phyloP scores from a whole-genome alignment of 1,284 basidiomycete genomes.

The Trichosporon inkin region DNA sequence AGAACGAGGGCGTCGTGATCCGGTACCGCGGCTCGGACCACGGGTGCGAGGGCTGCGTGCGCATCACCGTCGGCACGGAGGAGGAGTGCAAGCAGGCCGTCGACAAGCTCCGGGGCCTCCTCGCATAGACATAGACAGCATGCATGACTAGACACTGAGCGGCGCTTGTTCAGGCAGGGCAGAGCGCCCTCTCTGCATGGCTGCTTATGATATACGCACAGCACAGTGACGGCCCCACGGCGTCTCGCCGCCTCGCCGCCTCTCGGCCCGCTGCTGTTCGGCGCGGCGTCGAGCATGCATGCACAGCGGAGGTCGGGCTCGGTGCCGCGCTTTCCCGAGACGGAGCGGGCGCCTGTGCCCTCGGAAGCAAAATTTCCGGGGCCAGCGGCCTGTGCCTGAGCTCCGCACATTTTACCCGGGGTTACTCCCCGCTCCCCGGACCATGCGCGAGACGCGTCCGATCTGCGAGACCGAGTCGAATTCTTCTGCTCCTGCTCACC shows the following conservation, averaged over 20 bases:
- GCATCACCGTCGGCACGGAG: constrained; percentile 84
- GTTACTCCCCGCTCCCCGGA: constrained; percentile 1
- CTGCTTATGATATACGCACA: no score
- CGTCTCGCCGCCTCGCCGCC: no score
- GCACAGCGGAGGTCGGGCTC: no score
- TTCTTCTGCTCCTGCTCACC: neutral
- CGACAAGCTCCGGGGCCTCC: constrained; percentile 39
- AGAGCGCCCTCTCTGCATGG: no score
- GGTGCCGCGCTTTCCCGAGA: no score
- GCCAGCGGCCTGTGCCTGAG: neutral
- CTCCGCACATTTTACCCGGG: neutral
- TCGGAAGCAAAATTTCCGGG: no score
- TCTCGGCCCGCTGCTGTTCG: no score
- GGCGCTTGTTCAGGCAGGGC: no score
- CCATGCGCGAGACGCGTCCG: neutral
- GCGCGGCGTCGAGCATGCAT: no score
- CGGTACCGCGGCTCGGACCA: constrained; percentile 79
- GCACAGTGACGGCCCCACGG: no score
- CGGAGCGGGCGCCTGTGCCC: no score
- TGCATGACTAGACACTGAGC: no score
- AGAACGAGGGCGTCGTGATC: constrained; percentile 81
- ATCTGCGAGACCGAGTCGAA: neutral
- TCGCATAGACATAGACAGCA: constrained; percentile 21
- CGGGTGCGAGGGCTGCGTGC: constrained; percentile 81
- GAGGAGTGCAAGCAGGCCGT: constrained; percentile 68